Evolutionary conservation across 1,284 basidiomycete genomes (phyloP).

Genomic region (Apiotrichum porosum): DNA sequence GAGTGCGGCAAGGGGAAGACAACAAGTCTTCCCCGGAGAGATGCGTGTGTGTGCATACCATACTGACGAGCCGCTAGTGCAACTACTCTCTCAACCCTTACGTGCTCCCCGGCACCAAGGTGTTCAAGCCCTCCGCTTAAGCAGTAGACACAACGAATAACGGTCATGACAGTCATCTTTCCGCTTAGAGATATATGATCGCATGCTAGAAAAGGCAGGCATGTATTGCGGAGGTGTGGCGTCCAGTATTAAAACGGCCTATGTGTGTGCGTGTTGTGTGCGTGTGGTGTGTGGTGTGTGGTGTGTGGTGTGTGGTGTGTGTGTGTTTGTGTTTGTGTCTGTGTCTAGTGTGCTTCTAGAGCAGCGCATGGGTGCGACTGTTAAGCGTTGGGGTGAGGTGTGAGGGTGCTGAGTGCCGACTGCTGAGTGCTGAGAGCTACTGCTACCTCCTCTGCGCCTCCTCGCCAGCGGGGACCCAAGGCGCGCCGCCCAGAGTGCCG

Average conservation of each 20-base stretch:
- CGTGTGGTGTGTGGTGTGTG: background rate
- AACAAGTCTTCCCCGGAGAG: no score
- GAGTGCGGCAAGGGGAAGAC: no score
- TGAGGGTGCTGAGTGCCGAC: no score
- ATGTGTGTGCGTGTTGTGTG: no score
- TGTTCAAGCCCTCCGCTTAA: constrained; percentile 56
- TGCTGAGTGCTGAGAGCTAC: background rate
- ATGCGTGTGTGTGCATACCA: no score
- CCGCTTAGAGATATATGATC: background rate
- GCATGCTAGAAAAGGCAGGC: no score
- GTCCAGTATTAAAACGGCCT: no score
- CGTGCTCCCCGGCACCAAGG: constrained; percentile 80
- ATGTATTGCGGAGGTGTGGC: no score
- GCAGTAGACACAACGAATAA: constrained; percentile 5
- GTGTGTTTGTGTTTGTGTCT: no score
- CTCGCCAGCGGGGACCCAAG: constrained; percentile 28
- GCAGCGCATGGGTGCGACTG: no score
- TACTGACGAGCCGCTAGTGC: constrained; percentile 66
- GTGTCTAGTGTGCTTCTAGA: no score
- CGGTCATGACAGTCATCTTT: background rate
- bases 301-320: background rate
- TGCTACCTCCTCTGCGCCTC: constrained; percentile 3
- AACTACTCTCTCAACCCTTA: constrained; percentile 94
- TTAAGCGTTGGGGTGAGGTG: no score
- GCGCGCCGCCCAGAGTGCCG: constrained; percentile 25